A percentile compares a stretch with the other conserved stretches of the same genome.
These are phyloP conservation scores for Lentinula edodes DNA, from an alignment of 768 basidiomycete species.

Conservation along the genomic window DNA sequence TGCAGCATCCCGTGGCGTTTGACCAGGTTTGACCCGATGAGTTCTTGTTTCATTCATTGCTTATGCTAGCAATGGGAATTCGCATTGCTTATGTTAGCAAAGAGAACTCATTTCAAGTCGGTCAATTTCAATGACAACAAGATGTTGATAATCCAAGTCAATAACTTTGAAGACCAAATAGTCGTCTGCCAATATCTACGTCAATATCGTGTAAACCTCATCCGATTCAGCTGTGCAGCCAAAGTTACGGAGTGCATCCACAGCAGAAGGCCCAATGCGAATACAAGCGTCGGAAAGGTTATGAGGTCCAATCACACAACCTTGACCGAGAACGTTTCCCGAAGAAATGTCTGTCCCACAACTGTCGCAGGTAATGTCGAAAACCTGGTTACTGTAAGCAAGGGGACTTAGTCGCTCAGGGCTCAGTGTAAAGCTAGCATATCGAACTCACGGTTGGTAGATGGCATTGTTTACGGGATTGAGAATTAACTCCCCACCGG, in stretches of 20 bases:
- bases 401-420: neutral
- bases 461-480: neutral
- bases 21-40: no score
- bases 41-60: no score
- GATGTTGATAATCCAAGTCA: no score
- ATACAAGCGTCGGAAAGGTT: neutral
- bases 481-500: neutral
- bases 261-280: neutral
- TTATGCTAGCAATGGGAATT: no score
- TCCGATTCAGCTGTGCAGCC: neutral
- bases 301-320: neutral
- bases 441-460: neutral
- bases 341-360: neutral
- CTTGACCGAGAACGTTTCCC: neutral
- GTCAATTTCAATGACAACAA: no score
- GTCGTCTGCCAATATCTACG: neutral
- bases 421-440: neutral
- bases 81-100: no score
- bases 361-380: neutral
- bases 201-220: neutral
- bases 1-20: no score
- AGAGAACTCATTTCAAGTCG: no score
- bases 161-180: neutral
- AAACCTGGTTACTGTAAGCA: neutral
- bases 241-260: neutral